Percentiles rank a stretch among this genome's conserved stretches.
phyloP scores from a whole-genome alignment of 2,329 filamentous ascomycete genomes.

The Coniochaeta hoffmannii region DNA sequence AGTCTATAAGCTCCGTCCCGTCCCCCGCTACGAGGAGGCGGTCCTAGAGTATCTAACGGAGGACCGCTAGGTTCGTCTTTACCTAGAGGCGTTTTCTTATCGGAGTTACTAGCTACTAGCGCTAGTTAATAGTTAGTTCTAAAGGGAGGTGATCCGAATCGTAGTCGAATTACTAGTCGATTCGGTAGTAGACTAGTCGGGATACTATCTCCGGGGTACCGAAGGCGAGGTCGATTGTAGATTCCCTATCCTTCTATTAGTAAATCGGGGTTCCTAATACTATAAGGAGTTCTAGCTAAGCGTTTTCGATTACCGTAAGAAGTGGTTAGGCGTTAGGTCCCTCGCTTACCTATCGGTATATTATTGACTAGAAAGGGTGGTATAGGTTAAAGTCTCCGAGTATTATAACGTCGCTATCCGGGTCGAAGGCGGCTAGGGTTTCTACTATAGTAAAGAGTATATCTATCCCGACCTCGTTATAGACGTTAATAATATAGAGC shows the following conservation, averaged over 20 bases:
- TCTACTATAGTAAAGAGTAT: conserved; percentile 6
- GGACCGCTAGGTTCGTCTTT: conserved; percentile 10
- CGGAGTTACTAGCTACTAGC: conserved; percentile 8
- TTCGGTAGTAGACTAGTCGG: conserved; percentile 6
- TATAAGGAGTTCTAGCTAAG: conserved; percentile 1
- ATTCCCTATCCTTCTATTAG: conserved; percentile 4
- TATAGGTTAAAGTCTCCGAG: conserved; percentile 15
- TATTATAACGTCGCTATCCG: conserved; percentile 8
- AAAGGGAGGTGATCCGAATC: conserved; percentile 19
- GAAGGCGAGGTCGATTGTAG: conserved; percentile 9
- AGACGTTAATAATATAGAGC: conserved; percentile 11
- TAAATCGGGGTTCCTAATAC: neutral
- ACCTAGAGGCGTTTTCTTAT: conserved; percentile 10
- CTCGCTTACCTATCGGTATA: conserved; percentile 1
- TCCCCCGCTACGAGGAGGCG: neutral
- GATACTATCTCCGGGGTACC: conserved; percentile 4
- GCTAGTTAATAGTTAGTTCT: conserved; percentile 12
- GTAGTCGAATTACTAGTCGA: conserved; percentile 11
- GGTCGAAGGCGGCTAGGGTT: conserved; percentile 7
- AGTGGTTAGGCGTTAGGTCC: conserved; percentile 9
- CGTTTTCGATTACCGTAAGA: conserved; percentile 9
- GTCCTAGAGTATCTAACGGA: conserved; percentile 10
- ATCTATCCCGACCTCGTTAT: conserved; percentile 8
- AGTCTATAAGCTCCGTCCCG: conserved; percentile 5
- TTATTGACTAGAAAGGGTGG: conserved; percentile 13